Evolutionary conservation across 2,329 filamentous ascomycete species (phyloP), one percentile per base, ranked within the genome.

Genomic region (Xylaria sp.): DNA sequence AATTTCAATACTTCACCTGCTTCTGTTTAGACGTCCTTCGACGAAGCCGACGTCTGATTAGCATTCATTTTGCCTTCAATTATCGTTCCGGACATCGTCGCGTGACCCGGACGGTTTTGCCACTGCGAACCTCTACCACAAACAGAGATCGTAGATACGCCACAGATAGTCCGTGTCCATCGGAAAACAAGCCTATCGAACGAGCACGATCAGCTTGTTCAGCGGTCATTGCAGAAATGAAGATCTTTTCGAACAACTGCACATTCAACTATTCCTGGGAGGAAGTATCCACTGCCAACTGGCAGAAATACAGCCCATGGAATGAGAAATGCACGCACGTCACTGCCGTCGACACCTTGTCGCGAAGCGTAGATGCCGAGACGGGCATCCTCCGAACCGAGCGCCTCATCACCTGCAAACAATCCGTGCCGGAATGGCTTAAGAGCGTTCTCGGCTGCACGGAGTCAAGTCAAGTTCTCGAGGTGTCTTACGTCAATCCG

Each of bases 211-310:
- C 51, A 37, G 46, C 7, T 69, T 60, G 51, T 34, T 39, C 59
- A 55, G 23, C 67, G 20, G 18, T 48, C 18, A 18, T 12, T 2
- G 15, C 57, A 25, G 80, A 77, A 63, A 98, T 99, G 96, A 97
- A 97, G 88, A 93, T 98, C 83, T 98, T 98, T 79, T 93, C 93
- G 76, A 97, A 94, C 78, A 86, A 87, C 48, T 93, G 94, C 82
- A 94, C 94, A 70, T 99, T 97, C 84, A 88, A 97, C 84, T 99
- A 99, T 87, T 97, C 95, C 55, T 99, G 96, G 96, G 94, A 97
- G 78, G 95, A 98, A 82, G 96, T 99, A 44, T 97, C 94, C 32
- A 94, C 94, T 15, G 94, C 93, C 80, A 99, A 99, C 87, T 99
- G 96, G 96, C 92, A 91, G 76, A 99, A 99, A 82, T 99, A 99